Conservation (phyloP, 2,329 filamentous ascomycete species). For the Stachybotrys elegans region DNA sequence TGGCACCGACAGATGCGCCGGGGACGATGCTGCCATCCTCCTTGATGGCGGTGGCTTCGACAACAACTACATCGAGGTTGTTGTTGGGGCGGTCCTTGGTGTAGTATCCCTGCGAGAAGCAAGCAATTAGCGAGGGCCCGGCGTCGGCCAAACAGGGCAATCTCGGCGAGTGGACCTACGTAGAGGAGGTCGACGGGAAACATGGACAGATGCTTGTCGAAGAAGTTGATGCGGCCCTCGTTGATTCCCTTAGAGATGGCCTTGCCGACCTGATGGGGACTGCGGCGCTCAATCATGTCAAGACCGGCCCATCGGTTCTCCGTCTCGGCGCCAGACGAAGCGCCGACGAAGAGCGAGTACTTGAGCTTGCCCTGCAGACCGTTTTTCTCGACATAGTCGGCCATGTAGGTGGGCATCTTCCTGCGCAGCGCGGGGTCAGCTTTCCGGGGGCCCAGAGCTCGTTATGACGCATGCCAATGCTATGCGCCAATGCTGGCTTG, state of each 20-base stretch:
- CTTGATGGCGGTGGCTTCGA: slow-evolving; percentile 82
- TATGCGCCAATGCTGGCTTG: too few species aligned
- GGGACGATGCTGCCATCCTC: slow-evolving; percentile 86
- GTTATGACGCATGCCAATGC: too few species aligned
- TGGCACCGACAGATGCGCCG: slow-evolving; percentile 79
- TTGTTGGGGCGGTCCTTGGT: slow-evolving; percentile 72
- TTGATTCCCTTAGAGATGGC: slow-evolving; percentile 88
- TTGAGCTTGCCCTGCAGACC: slow-evolving; percentile 76
- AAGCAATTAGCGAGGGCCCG: slow-evolving; percentile 10
- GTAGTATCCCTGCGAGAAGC: slow-evolving; percentile 60
- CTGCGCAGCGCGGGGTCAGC: slow-evolving; percentile 34
- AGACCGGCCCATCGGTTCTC: slow-evolving; percentile 87
- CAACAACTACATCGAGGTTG: slow-evolving; percentile 75
- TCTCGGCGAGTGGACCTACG: slow-evolving; percentile 32
- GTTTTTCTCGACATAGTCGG: slow-evolving; percentile 87
- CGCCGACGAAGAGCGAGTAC: slow-evolving; percentile 84
- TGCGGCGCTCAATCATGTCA: slow-evolving; percentile 84
- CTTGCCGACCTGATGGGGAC: slow-evolving; percentile 87
- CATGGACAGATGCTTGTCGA: slow-evolving; percentile 92
- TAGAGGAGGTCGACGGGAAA: slow-evolving; percentile 85
- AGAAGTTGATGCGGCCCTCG: slow-evolving; percentile 82
- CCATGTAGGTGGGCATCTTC: slow-evolving; percentile 77
- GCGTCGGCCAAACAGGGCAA: slow-evolving; percentile 8
- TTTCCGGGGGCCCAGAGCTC: neutral
- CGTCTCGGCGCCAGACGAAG: slow-evolving; percentile 84